phyloP scores from a whole-genome alignment of 176 grass and related monocot genomes.

The Saccharum spontaneum region DNA sequence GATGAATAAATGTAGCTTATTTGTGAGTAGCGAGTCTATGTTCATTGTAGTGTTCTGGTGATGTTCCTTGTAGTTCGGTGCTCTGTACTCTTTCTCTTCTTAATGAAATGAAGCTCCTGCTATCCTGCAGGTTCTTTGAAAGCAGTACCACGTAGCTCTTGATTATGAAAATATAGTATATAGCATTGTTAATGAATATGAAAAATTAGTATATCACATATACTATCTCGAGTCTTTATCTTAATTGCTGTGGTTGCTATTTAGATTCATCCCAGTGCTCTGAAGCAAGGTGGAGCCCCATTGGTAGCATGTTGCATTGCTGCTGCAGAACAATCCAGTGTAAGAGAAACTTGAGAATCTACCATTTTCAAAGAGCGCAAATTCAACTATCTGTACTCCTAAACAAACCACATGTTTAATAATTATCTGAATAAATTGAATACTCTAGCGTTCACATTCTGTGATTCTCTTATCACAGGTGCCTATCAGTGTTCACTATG shows the following conservation, averaged over 20 bases:
- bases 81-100: not conserved
- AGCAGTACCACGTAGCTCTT: not conserved
- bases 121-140: not conserved
- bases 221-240: not conserved
- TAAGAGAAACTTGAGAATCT: conserved; percentile 46
- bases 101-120: not conserved
- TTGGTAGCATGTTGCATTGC: conserved; percentile 83
- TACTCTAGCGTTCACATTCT: conserved; percentile 26
- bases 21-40: not conserved
- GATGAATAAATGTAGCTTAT: not conserved
- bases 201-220: not conserved
- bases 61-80: not conserved
- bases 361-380: not conserved
- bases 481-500: conserved; percentile 84
- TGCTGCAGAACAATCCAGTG: conserved; percentile 73
- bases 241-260: conserved; percentile 30
- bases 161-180: not conserved
- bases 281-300: conserved; percentile 80
- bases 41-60: not conserved
- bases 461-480: conserved; percentile 57
- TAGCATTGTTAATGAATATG: not conserved
- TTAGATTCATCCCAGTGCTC: conserved; percentile 93
- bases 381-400: not conserved
- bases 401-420: not conserved
- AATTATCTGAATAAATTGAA: not conserved